Evolutionary conservation across 148 eudicot genomes (phyloP).

Genomic region (Vaccinium vitisidaea): DNA sequence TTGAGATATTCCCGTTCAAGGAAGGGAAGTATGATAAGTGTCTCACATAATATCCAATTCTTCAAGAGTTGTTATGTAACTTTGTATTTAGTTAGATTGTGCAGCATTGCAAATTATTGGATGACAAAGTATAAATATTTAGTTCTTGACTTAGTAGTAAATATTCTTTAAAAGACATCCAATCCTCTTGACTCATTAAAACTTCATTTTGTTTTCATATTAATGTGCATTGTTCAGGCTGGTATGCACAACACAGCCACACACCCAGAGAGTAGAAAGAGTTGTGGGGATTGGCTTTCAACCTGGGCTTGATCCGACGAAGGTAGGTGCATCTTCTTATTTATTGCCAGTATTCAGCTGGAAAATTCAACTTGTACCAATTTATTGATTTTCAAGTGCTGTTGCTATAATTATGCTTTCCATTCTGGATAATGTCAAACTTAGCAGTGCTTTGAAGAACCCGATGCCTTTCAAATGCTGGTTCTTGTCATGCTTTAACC

Average conservation of each 20-base stretch:
- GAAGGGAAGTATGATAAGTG: background rate
- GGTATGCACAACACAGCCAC: conserved; percentile 65
- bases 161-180: background rate
- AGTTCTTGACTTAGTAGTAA: background rate
- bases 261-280: conserved; percentile 62
- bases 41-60: background rate
- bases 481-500: background rate
- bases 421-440: background rate
- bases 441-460: background rate
- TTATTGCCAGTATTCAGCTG: background rate
- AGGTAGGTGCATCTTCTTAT: conserved; percentile 40
- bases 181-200: background rate
- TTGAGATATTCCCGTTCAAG: background rate
- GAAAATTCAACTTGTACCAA: background rate
- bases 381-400: background rate
- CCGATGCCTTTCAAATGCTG: background rate
- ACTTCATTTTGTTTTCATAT: background rate
- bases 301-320: conserved; percentile 84
- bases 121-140: background rate
- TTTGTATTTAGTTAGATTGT: background rate
- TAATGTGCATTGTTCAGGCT: conserved; percentile 45
- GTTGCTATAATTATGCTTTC: background rate
- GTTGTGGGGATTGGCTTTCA: conserved; percentile 91
- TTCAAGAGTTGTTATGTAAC: background rate
- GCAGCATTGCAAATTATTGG: background rate